phyloP scores from a whole-genome alignment of 2,329 filamentous ascomycete species.

The Calonectria hawksworthii region DNA sequence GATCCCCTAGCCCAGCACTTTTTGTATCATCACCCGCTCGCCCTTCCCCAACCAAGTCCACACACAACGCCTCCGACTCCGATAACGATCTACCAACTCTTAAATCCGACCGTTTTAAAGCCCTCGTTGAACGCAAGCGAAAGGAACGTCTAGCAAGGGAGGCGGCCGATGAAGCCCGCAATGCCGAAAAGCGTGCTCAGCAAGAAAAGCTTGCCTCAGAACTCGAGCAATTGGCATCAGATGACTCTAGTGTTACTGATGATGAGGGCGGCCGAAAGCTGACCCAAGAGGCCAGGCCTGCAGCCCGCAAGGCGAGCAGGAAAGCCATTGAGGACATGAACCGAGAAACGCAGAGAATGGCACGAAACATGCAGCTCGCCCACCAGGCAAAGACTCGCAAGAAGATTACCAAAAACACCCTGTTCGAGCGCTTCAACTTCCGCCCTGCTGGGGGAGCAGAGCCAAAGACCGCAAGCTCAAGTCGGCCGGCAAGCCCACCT shows the following conservation, averaged over 20 bases:
- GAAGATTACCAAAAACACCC: constrained; percentile 85
- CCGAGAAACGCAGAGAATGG: constrained; percentile 92
- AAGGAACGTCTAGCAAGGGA: constrained; percentile 79
- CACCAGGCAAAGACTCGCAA: constrained; percentile 93
- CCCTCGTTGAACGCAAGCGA: constrained; percentile 80
- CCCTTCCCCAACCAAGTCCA: constrained; percentile 48
- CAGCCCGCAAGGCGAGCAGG: constrained; percentile 86
- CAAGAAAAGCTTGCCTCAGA: constrained; percentile 53
- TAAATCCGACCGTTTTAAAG: constrained; percentile 75
- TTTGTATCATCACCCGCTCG: constrained; percentile 68
- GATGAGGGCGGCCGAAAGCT: constrained; percentile 75
- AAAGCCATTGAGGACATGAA: constrained; percentile 96
- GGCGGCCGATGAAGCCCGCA: constrained; percentile 66
- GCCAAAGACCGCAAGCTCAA: constrained; percentile 66
- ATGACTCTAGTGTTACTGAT: constrained; percentile 67
- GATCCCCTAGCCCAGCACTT: constrained; percentile 60
- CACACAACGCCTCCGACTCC: constrained; percentile 54
- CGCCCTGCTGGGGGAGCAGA: constrained; percentile 58
- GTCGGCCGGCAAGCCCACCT: constrained; percentile 64
- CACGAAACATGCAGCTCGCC: constrained; percentile 89
- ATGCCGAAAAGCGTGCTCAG: constrained; percentile 57
- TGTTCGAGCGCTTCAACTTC: constrained; percentile 89
- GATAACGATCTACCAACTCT: constrained; percentile 63
- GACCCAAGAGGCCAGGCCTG: constrained; percentile 77
- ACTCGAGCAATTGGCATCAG: constrained; percentile 51